phyloP scores from a whole-genome alignment of 768 basidiomycete genomes.

The Mycena leptocephala region DNA sequence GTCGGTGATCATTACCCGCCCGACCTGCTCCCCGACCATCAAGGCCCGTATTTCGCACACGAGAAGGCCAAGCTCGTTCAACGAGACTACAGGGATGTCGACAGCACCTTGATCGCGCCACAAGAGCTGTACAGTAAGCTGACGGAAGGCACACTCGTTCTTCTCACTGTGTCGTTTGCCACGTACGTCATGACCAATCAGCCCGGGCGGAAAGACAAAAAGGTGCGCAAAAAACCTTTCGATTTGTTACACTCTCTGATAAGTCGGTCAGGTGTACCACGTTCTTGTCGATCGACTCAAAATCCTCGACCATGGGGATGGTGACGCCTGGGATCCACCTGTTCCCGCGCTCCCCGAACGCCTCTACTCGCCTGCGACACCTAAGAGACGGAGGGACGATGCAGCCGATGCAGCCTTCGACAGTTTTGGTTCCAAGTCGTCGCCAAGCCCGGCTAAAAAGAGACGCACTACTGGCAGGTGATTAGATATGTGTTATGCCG shows the following conservation, averaged over 20 bases:
- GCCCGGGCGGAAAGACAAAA: background rate
- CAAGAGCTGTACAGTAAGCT: background rate
- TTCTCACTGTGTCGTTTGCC: background rate
- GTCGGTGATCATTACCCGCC: conserved; percentile 16
- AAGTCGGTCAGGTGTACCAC: background rate
- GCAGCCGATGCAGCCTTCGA: background rate
- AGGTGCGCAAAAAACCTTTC: background rate
- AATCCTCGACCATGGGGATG: conserved; percentile 12
- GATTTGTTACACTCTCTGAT: background rate
- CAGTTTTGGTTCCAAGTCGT: background rate
- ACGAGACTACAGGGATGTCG: background rate
- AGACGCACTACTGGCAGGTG: no score
- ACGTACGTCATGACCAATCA: background rate
- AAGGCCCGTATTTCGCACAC: conserved; percentile 1
- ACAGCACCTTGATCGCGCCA: conserved; percentile 8
- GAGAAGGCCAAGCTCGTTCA: background rate
- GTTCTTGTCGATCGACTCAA: background rate
- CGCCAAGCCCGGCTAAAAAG: no score
- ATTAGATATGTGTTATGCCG: no score
- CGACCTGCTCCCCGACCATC: background rate
- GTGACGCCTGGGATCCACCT: background rate
- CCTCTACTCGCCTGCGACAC: background rate
- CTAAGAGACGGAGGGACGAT: background rate
- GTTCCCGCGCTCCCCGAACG: background rate
- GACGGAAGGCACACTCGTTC: conserved; percentile 4